Evolutionary conservation across 116 monocot species (phyloP).

Genomic region (Phalaenopsis hybrid): DNA sequence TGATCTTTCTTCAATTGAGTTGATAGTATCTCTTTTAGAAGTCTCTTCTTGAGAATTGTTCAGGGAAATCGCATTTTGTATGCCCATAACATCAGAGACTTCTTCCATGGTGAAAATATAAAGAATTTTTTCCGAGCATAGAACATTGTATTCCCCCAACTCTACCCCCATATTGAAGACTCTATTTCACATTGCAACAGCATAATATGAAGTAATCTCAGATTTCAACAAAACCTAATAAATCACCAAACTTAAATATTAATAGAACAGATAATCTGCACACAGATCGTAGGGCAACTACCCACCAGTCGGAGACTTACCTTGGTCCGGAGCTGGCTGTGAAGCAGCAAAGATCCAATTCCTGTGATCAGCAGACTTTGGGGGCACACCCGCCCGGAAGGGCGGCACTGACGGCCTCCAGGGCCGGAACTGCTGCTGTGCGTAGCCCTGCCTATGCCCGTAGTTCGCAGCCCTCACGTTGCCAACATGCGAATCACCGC

Average conservation of each 20-base stretch:
- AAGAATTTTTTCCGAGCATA: no score
- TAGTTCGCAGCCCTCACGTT: slow-evolving; percentile 22
- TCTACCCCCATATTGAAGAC: no score
- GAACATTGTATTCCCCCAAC: no score
- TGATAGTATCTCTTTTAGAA: no score
- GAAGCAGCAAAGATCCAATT: slow-evolving; percentile 27
- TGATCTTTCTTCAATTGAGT: no score
- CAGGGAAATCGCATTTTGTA: no score
- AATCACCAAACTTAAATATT: background rate
- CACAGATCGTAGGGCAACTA: background rate
- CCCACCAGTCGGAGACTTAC: slow-evolving; percentile 12
- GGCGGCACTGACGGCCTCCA: slow-evolving; percentile 5
- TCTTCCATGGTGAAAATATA: no score
- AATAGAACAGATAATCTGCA: background rate
- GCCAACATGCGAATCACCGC: slow-evolving; percentile 18
- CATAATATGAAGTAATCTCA: no score
- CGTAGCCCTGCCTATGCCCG: slow-evolving; percentile 7
- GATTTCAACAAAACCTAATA: no score
- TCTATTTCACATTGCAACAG: no score
- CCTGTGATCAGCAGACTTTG: slow-evolving; percentile 32
- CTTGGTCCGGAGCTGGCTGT: slow-evolving; percentile 27
- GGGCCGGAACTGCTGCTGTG: slow-evolving; percentile 2
- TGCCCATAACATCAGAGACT: no score
- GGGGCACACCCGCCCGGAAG: background rate
- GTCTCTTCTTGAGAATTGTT: no score